phyloP scores from a whole-genome alignment of 305 asterid species.

The Caryopteris hybrid region DNA sequence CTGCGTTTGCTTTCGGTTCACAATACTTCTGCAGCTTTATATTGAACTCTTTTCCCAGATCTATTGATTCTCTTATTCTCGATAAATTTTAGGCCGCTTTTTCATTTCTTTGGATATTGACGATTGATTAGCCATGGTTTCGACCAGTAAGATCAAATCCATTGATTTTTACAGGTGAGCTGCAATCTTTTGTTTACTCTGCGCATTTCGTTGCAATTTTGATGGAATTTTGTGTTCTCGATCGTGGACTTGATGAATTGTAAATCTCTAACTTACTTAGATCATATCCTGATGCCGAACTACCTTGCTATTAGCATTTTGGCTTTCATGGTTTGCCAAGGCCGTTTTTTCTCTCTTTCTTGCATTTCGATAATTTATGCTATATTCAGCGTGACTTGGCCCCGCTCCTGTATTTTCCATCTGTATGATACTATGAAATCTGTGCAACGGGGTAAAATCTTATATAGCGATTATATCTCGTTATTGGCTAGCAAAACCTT shows the following conservation, averaged over 20 bases:
- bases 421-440: background rate
- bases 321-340: background rate
- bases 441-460: background rate
- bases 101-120: conserved; percentile 11
- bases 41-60: conserved; percentile 17
- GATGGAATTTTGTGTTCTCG: background rate
- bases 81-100: too few relatives aligned
- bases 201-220: background rate
- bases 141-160: conserved; percentile 79
- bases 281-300: conserved; percentile 9
- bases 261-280: background rate
- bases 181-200: background rate
- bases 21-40: conserved; percentile 3
- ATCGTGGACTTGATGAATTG: background rate
- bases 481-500: background rate
- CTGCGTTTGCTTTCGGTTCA: conserved; percentile 27
- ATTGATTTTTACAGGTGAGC: conserved; percentile 93
- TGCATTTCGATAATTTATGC: background rate
- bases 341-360: background rate
- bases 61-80: too few relatives aligned
- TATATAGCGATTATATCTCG: background rate
- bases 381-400: background rate
- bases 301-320: background rate
- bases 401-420: background rate
- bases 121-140: conserved; percentile 56